These are phyloP conservation scores for Chlamydomonas asymmetrica DNA, from an alignment of 139 green algal species.

Conservation along the genomic window DNA sequence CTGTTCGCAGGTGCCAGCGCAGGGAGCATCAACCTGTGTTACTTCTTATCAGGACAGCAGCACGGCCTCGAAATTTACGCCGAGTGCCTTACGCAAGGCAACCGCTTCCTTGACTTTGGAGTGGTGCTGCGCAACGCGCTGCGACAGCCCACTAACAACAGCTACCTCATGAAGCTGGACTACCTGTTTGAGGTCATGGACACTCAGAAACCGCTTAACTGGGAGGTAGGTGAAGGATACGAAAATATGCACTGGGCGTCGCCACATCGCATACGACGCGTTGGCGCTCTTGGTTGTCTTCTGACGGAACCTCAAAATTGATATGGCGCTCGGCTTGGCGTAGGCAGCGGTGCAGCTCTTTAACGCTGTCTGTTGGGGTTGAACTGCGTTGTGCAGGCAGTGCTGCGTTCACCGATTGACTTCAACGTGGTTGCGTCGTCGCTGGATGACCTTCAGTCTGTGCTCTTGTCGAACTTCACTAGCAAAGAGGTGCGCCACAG, in stretches of 20 bases:
- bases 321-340: no score
- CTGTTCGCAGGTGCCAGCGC: slow-evolving; percentile 75
- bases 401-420: background rate
- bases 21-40: slow-evolving; percentile 87
- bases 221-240: no score
- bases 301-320: no score
- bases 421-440: slow-evolving; percentile 69
- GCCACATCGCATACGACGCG: no score
- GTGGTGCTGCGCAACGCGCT: background rate
- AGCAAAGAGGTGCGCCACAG: no score
- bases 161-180: slow-evolving; percentile 71
- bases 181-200: slow-evolving; percentile 87
- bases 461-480: slow-evolving; percentile 66
- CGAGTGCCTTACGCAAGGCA: slow-evolving; percentile 68
- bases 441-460: slow-evolving; percentile 62
- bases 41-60: slow-evolving; percentile 75
- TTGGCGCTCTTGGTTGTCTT: no score
- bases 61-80: slow-evolving; percentile 77
- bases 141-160: slow-evolving; percentile 1
- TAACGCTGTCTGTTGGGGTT: no score
- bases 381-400: no score
- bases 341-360: no score
- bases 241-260: no score
- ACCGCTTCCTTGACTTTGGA: slow-evolving; percentile 74
- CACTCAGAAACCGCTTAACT: slow-evolving; percentile 68